Conservation (phyloP, 2,329 filamentous ascomycete species). For the Mollisiaceae sp. region DNA sequence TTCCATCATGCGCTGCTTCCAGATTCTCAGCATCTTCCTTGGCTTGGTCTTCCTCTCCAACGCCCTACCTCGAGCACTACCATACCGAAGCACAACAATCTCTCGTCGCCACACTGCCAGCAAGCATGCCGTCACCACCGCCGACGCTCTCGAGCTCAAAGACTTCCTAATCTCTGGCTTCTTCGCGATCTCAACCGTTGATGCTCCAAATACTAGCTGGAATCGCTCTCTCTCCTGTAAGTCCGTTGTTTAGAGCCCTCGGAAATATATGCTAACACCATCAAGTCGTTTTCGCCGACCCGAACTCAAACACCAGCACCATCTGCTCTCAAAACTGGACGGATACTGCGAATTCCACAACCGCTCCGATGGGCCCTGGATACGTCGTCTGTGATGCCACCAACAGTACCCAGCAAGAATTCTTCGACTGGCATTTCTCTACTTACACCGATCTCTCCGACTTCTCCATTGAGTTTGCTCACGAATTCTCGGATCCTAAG, state of each 20-base stretch:
- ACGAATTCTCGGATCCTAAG: slow-evolving; percentile 34
- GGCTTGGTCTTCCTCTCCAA: slow-evolving; percentile 21
- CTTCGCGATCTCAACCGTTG: slow-evolving; percentile 13
- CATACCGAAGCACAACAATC: background rate
- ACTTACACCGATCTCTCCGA: too few relatives aligned
- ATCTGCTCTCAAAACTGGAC: slow-evolving; percentile 35
- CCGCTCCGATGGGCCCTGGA: slow-evolving; percentile 28
- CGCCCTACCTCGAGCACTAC: slow-evolving; percentile 11
- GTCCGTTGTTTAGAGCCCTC: background rate
- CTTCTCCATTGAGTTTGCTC: slow-evolving; percentile 28
- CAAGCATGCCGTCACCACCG: slow-evolving; percentile 8
- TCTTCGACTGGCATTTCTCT: slow-evolving; percentile 29
- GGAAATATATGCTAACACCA: background rate
- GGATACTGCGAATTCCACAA: slow-evolving; percentile 22
- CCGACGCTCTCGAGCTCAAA: slow-evolving; percentile 14
- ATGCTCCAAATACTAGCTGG: background rate
- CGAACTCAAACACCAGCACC: slow-evolving; percentile 39
- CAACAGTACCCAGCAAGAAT: slow-evolving; percentile 4
- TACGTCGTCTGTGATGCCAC: slow-evolving; percentile 23
- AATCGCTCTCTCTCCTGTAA: slow-evolving; percentile 30
- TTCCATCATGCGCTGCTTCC: slow-evolving; percentile 25
- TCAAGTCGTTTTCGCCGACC: slow-evolving; percentile 38
- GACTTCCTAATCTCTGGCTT: slow-evolving; percentile 28
- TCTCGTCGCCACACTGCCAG: slow-evolving; percentile 2
- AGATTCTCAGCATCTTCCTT: slow-evolving; percentile 20